Conservation (phyloP, 305 asterid genomes). For the Fraxinus ornus region DNA sequence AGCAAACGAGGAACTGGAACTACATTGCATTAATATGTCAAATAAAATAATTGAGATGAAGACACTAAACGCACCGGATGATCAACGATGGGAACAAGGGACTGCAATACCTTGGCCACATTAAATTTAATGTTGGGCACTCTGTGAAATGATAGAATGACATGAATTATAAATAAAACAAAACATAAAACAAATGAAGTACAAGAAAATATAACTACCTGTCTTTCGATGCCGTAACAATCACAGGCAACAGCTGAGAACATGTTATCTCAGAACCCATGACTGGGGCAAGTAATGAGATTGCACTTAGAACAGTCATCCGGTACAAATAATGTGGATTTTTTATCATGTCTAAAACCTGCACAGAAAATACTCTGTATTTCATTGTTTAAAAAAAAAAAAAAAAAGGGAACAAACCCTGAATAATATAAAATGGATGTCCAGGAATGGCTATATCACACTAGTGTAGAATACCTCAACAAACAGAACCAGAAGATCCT, state of each 20-base stretch:
- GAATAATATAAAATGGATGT: not conserved
- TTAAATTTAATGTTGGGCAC: slow-evolving; percentile 78
- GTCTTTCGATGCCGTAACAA: slow-evolving; percentile 64
- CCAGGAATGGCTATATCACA: not conserved
- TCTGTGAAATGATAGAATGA: slow-evolving; percentile 34
- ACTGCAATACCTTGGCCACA: slow-evolving; percentile 78
- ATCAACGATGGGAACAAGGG: slow-evolving; percentile 66
- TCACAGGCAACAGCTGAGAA: slow-evolving; percentile 61
- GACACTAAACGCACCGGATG: slow-evolving; percentile 50
- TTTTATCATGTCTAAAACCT: slow-evolving; percentile 77
- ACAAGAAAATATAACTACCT: slow-evolving; percentile 31
- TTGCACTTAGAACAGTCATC: slow-evolving; percentile 79
- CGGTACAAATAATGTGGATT: slow-evolving; percentile 82
- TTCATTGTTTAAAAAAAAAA: not conserved
- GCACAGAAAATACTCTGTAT: slow-evolving; percentile 6
- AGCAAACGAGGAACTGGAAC: not conserved
- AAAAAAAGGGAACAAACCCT: not conserved
- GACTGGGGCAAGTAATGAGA: slow-evolving; percentile 86
- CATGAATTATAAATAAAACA: not conserved
- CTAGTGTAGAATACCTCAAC: not conserved
- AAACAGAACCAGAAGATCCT: not conserved
- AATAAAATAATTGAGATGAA: not conserved
- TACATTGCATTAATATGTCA: not conserved
- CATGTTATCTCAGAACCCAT: slow-evolving; percentile 91
- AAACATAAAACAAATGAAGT: not conserved